Evolutionary conservation across 2,329 filamentous ascomycete species (phyloP).

Genomic region (Diaporthe sp.): DNA sequence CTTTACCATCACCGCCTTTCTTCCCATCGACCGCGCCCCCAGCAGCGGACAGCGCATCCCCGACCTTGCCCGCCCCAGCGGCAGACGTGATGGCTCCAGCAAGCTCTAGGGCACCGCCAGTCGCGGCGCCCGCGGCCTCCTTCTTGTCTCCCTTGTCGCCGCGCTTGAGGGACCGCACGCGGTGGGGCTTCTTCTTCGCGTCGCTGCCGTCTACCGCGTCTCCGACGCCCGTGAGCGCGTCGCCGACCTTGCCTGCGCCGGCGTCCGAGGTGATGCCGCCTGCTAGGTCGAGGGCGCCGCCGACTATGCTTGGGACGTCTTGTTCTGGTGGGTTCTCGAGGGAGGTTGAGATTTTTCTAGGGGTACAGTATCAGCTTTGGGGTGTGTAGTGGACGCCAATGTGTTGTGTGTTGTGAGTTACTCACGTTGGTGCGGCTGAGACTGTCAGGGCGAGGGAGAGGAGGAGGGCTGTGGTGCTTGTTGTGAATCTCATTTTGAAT

Average conservation of each 20-base stretch:
- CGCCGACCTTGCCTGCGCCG: slow-evolving; percentile 7
- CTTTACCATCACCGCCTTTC: neutral
- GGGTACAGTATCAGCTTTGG: neutral
- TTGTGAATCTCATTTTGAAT: slow-evolving; percentile 19
- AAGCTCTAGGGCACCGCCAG: neutral
- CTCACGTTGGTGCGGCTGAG: slow-evolving; percentile 1
- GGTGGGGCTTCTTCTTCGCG: neutral
- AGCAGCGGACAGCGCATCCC: neutral
- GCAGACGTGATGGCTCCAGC: slow-evolving; percentile 7
- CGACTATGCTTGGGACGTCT: neutral
- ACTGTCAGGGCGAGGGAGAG: neutral
- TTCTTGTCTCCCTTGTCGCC: neutral
- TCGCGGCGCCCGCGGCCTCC: neutral
- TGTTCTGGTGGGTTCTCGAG: neutral
- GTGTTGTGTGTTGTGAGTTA: neutral
- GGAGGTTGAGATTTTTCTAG: neutral
- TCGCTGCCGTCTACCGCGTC: neutral
- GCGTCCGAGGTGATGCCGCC: slow-evolving; percentile 9
- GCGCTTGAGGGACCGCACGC: neutral
- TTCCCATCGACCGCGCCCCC: neutral
- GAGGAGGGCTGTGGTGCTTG: slow-evolving; percentile 10
- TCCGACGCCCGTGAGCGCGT: neutral
- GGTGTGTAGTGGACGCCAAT: neutral
- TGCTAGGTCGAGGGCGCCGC: slow-evolving; percentile 4
- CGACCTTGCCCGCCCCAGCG: neutral